Evolutionary conservation across 306 rosid genomes (phyloP).

Genomic region (Vachellia collinsii): DNA sequence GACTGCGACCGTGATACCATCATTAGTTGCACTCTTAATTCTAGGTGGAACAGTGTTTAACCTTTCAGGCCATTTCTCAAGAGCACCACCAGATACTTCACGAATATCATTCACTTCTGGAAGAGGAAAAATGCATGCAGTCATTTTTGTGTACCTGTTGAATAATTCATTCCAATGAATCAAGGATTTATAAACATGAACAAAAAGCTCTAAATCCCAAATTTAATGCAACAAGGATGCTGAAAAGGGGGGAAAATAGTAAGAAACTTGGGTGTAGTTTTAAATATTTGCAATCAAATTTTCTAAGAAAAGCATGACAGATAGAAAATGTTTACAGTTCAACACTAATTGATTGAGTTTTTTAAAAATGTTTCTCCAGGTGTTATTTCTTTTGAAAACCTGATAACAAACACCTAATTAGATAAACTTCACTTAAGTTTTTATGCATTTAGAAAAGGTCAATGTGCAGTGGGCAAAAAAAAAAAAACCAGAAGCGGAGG

Average conservation of each 20-base stretch:
- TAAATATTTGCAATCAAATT: not conserved
- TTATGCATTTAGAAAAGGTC: not conserved
- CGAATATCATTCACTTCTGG: constrained; percentile 46
- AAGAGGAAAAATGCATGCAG: constrained; percentile 57
- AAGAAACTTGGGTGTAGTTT: not conserved
- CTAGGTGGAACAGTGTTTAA: constrained; percentile 49
- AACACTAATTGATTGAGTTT: not conserved
- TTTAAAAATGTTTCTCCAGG: not conserved
- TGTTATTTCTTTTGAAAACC: not conserved
- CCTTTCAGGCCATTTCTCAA: constrained; percentile 57
- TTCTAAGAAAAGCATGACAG: no score
- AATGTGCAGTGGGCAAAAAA: no score
- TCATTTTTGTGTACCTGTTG: constrained; percentile 67
- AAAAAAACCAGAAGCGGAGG: not conserved
- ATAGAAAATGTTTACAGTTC: no score
- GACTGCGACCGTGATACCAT: constrained; percentile 22
- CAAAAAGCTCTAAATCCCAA: constrained; percentile 8
- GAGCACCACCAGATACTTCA: constrained; percentile 46
- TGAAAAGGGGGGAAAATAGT: not conserved
- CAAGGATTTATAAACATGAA: constrained; percentile 9
- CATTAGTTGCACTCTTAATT: constrained; percentile 37
- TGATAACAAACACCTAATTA: not conserved
- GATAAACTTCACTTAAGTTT: not conserved
- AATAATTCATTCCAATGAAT: constrained; percentile 21
- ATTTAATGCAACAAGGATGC: not conserved